These are phyloP conservation scores for Apiospora kogelbergensis DNA, from an alignment of 2,329 filamentous ascomycete species.

Conservation along the genomic window DNA sequence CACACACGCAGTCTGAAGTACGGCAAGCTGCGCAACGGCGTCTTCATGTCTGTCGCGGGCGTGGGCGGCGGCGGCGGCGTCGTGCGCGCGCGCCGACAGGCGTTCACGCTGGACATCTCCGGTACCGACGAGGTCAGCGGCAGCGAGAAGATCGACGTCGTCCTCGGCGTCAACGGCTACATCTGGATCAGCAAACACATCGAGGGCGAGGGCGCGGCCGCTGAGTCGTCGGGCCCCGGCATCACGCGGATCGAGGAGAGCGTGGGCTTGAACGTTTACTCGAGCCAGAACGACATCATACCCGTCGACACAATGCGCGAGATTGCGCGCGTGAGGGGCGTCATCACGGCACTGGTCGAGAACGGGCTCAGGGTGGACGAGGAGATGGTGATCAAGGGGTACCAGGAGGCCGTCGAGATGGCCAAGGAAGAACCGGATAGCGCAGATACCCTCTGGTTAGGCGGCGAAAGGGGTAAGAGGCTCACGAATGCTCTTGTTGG, in stretches of 20 bases:
- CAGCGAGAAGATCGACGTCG: slow-evolving; percentile 73
- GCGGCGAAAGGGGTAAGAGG: slow-evolving; percentile 54
- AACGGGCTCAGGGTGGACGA: slow-evolving; percentile 85
- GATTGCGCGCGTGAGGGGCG: slow-evolving; percentile 80
- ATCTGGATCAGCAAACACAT: slow-evolving; percentile 91
- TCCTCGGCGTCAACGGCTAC: slow-evolving; percentile 94
- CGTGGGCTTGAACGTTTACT: slow-evolving; percentile 84
- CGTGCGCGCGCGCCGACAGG: slow-evolving; percentile 78
- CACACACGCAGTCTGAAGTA: slow-evolving; percentile 92
- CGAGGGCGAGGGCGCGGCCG: slow-evolving; percentile 52
- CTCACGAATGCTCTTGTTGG: slow-evolving; percentile 44
- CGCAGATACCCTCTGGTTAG: slow-evolving; percentile 59
- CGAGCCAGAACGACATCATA: slow-evolving; percentile 90
- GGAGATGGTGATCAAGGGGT: slow-evolving; percentile 80
- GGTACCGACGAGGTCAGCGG: slow-evolving; percentile 33
- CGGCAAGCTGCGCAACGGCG: slow-evolving; percentile 90
- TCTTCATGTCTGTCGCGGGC: slow-evolving; percentile 81
- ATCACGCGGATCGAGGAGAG: slow-evolving; percentile 88
- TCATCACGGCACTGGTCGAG: slow-evolving; percentile 81
- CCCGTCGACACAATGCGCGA: slow-evolving; percentile 75
- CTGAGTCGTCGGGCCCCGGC: slow-evolving; percentile 48
- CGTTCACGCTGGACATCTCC: slow-evolving; percentile 72
- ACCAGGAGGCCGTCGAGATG: slow-evolving; percentile 78
- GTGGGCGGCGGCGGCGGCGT: slow-evolving; percentile 85
- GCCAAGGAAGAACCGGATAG: slow-evolving; percentile 58